Conservation (phyloP, 1,284 basidiomycete genomes). For the Heterobasidion irregulare region DNA sequence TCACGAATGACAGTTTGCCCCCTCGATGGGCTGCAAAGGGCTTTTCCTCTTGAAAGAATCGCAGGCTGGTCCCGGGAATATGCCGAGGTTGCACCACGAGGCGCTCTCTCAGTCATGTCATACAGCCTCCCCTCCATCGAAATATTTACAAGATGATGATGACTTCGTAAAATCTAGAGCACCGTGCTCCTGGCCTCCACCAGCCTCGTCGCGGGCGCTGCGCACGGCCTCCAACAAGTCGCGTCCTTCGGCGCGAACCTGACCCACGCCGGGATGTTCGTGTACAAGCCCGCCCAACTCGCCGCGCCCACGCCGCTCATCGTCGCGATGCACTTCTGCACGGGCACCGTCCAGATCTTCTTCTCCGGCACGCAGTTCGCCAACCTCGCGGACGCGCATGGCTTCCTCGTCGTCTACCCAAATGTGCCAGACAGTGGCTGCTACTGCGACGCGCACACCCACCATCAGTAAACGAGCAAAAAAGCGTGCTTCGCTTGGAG, state of each 20-base stretch:
- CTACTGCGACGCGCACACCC: constrained; percentile 41
- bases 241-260: constrained; percentile 39
- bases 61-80: too few relatives aligned
- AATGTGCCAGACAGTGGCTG: constrained; percentile 34
- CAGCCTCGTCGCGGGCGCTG: not conserved
- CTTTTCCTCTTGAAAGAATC: too few relatives aligned
- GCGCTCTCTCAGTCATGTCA: too few relatives aligned
- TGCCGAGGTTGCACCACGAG: too few relatives aligned
- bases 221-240: constrained; percentile 8
- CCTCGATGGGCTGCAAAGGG: too few relatives aligned
- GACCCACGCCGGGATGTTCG: constrained; percentile 38
- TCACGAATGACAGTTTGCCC: too few relatives aligned
- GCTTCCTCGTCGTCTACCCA: constrained; percentile 39
- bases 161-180: too few relatives aligned
- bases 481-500: too few relatives aligned
- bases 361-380: constrained; percentile 42
- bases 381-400: constrained; percentile 34
- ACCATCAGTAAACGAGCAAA: too few relatives aligned
- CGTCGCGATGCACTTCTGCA: constrained; percentile 45
- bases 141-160: too few relatives aligned
- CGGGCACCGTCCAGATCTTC: constrained; percentile 41
- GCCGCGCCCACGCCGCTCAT: constrained; percentile 35
- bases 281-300: constrained; percentile 38
- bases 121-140: too few relatives aligned
- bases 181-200: not conserved